Percentiles rank a stretch among this genome's conserved stretches.
Evolutionary conservation across 1,284 basidiomycete genomes (phyloP).

Genomic region (Takashimella tepidaria): DNA sequence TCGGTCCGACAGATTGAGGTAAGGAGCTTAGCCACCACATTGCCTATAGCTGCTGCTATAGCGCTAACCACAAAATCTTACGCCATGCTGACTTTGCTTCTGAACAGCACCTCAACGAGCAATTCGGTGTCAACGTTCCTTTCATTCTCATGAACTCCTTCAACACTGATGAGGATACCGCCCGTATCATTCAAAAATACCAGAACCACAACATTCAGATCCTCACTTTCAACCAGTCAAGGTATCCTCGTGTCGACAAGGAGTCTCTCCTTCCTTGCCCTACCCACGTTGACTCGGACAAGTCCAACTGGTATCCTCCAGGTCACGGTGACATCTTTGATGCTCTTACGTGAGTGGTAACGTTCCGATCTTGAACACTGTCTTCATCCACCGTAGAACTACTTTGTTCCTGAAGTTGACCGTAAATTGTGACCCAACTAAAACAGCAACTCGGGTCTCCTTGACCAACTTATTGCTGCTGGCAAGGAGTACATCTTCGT

Average conservation of each 20-base stretch:
- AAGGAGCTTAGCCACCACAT: conserved; percentile 14
- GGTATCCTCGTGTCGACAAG: conserved; percentile 96
- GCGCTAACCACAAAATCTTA: no score
- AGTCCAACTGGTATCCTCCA: conserved; percentile 97
- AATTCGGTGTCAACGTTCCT: conserved; percentile 72
- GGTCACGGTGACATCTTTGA: conserved; percentile 82
- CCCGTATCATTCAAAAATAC: conserved; percentile 99
- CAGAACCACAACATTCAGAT: conserved; percentile 94
- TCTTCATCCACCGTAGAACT: neutral
- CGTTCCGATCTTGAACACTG: no score
- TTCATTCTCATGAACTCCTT: conserved; percentile 99
- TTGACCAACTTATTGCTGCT: conserved; percentile 88
- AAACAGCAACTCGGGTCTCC: conserved; percentile 90
- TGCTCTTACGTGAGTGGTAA: conserved; percentile 39
- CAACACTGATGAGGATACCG: conserved; percentile 97
- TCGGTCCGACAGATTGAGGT: conserved; percentile 93
- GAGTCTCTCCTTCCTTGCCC: conserved; percentile 89
- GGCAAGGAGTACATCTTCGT: conserved; percentile 99
- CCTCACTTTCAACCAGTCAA: conserved; percentile 88
- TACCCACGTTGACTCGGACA: conserved; percentile 79
- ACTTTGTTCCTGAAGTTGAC: neutral
- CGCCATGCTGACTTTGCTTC: neutral
- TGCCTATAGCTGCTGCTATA: neutral
- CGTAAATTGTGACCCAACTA: conserved; percentile 49
- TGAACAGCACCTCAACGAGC: conserved; percentile 56